Evolutionary conservation across 306 rosid genomes (phyloP), one percentile per base, ranked within the genome.

Genomic region (Pyrus communis): DNA sequence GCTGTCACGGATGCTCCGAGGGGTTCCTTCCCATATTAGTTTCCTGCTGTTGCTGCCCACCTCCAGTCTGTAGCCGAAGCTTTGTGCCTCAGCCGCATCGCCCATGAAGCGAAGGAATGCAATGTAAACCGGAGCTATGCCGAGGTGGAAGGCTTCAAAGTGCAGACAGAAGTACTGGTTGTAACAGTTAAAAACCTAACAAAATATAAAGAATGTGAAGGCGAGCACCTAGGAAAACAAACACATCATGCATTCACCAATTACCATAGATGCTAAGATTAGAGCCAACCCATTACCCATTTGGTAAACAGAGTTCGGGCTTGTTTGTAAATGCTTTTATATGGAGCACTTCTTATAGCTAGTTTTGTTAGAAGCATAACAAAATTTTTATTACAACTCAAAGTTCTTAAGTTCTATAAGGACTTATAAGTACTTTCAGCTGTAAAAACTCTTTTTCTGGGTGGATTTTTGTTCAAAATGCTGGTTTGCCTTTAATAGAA

Each of bases 101-200:
- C 84, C 80, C 84, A 81, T 81, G 84, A 81, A 81, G 57, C 77
- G 81, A 21, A 76, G 73, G 72, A 81, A 70, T 70, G 77, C 78
- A 42, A 81, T 78, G 83, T 78, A 81, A 13, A 82, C 85, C 0
- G 85, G 88, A 49, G 88, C 79, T 54, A 65, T 72, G 15, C 83
- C 88, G 3, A 85, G 85, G 35, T 59, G 83, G 77, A 85, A 85
- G 69, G 81, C 88, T 67, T 85, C 85, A 25, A 85, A 82, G 55
- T 85, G 85, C 79, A 85, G 79, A 54, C 83, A 85, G 63, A 81
- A 81, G 80, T 81, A 76, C 12, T 76, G 80, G 31, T 77, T 70
- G 35, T 62, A 71, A 71, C 70, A 76, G 62, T 31, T 69, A 11
- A 76, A 81, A 3, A 81, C 81, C 84, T 76, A 70, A 63, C 35